Conservation (phyloP, 495 filamentous ascomycete species). For the Talaromyces proteolyticus region DNA sequence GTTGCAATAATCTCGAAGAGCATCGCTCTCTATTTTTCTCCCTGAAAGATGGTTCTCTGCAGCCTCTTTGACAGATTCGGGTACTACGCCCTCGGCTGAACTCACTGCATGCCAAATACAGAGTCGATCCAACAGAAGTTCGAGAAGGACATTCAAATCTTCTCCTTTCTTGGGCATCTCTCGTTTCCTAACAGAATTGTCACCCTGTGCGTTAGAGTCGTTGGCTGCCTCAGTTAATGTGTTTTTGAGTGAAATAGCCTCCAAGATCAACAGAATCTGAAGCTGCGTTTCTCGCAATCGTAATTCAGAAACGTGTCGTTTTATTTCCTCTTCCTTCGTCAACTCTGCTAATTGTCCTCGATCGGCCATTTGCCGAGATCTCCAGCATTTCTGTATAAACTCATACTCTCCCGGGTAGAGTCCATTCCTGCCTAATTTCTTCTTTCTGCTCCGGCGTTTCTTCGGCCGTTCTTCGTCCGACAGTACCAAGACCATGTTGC, state of each 20-base stretch:
- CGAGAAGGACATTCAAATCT: slow-evolving; percentile 61
- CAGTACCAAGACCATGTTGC: slow-evolving; percentile 52
- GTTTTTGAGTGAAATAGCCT: slow-evolving; percentile 73
- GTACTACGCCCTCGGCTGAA: slow-evolving; percentile 38
- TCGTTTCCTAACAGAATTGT: slow-evolving; percentile 26
- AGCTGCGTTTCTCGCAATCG: slow-evolving; percentile 76
- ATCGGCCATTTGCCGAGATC: slow-evolving; percentile 35
- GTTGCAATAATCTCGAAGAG: slow-evolving; percentile 73
- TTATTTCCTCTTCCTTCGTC: slow-evolving; percentile 47
- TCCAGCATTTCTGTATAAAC: slow-evolving; percentile 80
- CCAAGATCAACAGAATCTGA: slow-evolving; percentile 85
- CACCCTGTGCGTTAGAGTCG: slow-evolving; percentile 17
- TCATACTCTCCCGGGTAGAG: slow-evolving; percentile 70
- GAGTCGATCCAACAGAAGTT: slow-evolving; percentile 81
- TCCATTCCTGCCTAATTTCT: slow-evolving; percentile 69
- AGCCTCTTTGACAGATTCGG: slow-evolving; percentile 25
- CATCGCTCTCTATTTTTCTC: slow-evolving; percentile 47
- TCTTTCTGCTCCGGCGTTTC: slow-evolving; percentile 60
- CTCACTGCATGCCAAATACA: slow-evolving; percentile 93
- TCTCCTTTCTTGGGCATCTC: slow-evolving; percentile 47
- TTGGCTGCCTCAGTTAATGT: slow-evolving; percentile 26
- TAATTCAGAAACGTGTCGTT: slow-evolving; percentile 56
- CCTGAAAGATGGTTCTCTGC: slow-evolving; percentile 25
- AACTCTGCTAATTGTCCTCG: slow-evolving; percentile 26
- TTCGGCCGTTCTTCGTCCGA: slow-evolving; percentile 56